Percentiles rank a stretch among this genome's conserved stretches.
Evolutionary conservation across 352 stramenopile species (phyloP).

Genomic region (Globisporangium camurandrum): DNA sequence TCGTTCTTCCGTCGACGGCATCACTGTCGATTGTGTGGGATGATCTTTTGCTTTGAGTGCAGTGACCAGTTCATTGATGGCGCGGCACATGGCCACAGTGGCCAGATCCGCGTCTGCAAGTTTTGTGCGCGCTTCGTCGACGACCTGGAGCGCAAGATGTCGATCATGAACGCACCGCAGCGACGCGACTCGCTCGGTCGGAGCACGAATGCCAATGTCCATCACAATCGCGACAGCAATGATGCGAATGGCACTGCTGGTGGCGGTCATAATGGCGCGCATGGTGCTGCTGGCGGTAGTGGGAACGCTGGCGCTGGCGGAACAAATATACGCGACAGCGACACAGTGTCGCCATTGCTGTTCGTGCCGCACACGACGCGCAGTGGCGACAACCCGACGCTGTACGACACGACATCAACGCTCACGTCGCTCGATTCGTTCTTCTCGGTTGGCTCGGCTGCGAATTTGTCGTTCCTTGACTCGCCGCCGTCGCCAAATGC

Average conservation of each 20-base stretch:
- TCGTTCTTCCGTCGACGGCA: conserved; percentile 80
- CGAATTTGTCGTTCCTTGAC: conserved; percentile 10
- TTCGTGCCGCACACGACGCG: background rate
- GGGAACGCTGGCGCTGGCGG: background rate
- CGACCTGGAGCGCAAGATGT: conserved; percentile 28
- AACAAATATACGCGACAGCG: background rate
- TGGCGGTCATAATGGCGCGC: no score
- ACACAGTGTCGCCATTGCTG: conserved; percentile 10
- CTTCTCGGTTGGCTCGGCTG: conserved; percentile 7
- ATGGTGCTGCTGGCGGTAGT: no score
- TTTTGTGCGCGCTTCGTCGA: conserved; percentile 56
- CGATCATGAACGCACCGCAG: conserved; percentile 6
- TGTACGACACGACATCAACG: background rate
- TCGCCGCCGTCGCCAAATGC: conserved; percentile 4
- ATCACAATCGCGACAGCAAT: no score
- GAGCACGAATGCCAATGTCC: conserved; percentile 4
- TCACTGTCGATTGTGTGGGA: conserved; percentile 78
- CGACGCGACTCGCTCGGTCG: conserved; percentile 7
- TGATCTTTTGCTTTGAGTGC: conserved; percentile 84
- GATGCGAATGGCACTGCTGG: conserved; percentile 1
- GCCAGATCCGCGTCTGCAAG: conserved; percentile 65
- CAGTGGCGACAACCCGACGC: background rate
- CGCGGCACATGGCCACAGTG: conserved; percentile 37
- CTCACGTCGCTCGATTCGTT: conserved; percentile 3
- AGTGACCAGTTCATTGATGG: conserved; percentile 74